Base-by-base conservation (phyloP, 2,329 filamentous ascomycete genomes). In the Thermoascus crustaceus region DNA sequence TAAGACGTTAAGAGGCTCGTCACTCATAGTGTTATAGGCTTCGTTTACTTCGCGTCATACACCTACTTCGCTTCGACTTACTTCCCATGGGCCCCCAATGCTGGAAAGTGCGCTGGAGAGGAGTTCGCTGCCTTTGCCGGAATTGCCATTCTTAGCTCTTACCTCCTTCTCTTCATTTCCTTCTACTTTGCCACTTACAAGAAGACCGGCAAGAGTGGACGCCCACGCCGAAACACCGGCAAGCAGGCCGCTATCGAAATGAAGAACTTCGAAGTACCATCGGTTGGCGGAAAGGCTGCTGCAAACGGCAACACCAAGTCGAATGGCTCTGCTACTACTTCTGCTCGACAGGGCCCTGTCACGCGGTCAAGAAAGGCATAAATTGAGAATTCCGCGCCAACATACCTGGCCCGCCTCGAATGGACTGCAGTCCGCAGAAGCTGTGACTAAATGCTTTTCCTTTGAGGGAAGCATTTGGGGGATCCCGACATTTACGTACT, bases 11-110 rank as follows among this genome's bases (percentile, higher is more conserved):
- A 32, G 2, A 38, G 38, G 11, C 42, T 47, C 38, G 45, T 16
- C 18, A 8, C 46, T 52, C 39, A 60, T 43, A 20, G 24, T 27
- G 11, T n/a, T 7, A 8, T 43, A 89, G 85, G 85, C 54, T 96
- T 96, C 64, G 85, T 96, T 63, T 96, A 96, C 79, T 96, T 94
- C 58, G 89, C 88, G 34, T 93, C 89, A n/a, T 96, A 89, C 76
- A 95, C 88, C 52, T 96, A 96, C 75, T 95, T 95, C 74, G 80
- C 83, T 50, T 88, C 82, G 52, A 83, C 81, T 52, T 95, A 95
- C 78, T 94, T 82, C 71, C 75, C 73, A 30, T 82, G 76, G 72
- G 71, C 93, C 61, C 89, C 89, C 47, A 94, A 85, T 60, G 67
- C 73, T 44, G 89, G 89, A 62, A 71, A 80, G 52, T 98, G 89